phyloP scores from a whole-genome alignment of 768 basidiomycete genomes.

The Collybia sordida region DNA sequence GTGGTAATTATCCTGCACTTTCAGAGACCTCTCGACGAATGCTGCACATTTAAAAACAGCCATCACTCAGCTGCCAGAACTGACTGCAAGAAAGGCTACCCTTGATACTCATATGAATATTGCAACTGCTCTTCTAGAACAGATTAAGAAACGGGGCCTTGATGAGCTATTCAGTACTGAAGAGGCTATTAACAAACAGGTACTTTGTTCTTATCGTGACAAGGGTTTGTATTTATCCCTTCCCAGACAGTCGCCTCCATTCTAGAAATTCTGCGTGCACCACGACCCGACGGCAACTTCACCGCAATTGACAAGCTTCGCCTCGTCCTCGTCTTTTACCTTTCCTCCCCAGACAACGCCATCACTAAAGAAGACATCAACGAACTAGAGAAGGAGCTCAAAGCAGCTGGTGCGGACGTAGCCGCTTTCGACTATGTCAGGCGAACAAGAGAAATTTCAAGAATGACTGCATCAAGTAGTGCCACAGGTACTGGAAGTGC shows the following conservation, averaged over 20 bases:
- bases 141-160: slow-evolving; percentile 92
- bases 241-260: slow-evolving; percentile 72
- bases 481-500: slow-evolving; percentile 55
- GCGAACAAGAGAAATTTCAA: slow-evolving; percentile 84
- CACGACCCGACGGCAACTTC: slow-evolving; percentile 64
- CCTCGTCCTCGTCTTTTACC: slow-evolving; percentile 92
- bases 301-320: slow-evolving; percentile 87
- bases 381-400: slow-evolving; percentile 87
- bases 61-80: slow-evolving; percentile 93
- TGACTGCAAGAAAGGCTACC: slow-evolving; percentile 94
- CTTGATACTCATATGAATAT: slow-evolving; percentile 99
- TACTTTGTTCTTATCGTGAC: slow-evolving; percentile 23
- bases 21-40: slow-evolving; percentile 87
- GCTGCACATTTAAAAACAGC: slow-evolving; percentile 95
- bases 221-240: neutral
- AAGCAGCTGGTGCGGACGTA: slow-evolving; percentile 75
- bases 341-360: slow-evolving; percentile 79
- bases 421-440: slow-evolving; percentile 92
- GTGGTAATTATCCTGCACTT: neutral
- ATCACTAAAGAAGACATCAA: slow-evolving; percentile 85
- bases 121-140: slow-evolving; percentile 89
- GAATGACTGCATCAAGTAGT: slow-evolving; percentile 78
- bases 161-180: slow-evolving; percentile 98
- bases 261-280: slow-evolving; percentile 81
- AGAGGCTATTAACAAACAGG: slow-evolving; percentile 87